Percentiles rank a stretch among this genome's conserved stretches.
Evolutionary conservation across 805 yeast species (phyloP).

Genomic region (Aciculoconidium aculeatum): DNA sequence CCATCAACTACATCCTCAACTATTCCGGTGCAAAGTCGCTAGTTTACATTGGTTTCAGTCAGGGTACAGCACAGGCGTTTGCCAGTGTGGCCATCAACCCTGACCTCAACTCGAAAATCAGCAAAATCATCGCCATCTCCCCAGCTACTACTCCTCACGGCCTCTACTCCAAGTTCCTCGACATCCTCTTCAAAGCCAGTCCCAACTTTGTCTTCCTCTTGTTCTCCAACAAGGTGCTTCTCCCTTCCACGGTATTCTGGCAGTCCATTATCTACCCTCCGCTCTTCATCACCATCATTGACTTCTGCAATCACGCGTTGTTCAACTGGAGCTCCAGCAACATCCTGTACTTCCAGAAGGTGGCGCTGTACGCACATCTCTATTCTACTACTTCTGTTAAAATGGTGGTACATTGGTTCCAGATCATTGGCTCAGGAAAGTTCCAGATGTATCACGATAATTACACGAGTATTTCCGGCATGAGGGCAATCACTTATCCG

Average conservation of each 20-base stretch:
- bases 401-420: conserved; percentile 27
- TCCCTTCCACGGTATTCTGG: conserved; percentile 81
- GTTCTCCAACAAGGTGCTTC: conserved; percentile 68
- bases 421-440: conserved; percentile 61
- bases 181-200: conserved; percentile 66
- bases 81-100: conserved; percentile 71
- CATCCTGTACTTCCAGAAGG: conserved; percentile 68
- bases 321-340: conserved; percentile 78
- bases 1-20: conserved; percentile 65
- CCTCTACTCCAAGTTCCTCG: conserved; percentile 68
- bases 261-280: conserved; percentile 72
- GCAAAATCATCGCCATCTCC: conserved; percentile 71
- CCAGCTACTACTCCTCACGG: conserved; percentile 95
- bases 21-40: conserved; percentile 38
- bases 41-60: conserved; percentile 83
- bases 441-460: conserved; percentile 88
- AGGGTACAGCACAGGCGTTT: conserved; percentile 91
- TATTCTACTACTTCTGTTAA: conserved; percentile 80
- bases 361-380: conserved; percentile 76
- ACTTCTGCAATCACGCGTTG: conserved; percentile 55
- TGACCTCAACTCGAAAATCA: conserved; percentile 50
- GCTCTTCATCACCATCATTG: conserved; percentile 66
- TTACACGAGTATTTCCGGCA: conserved; percentile 16
- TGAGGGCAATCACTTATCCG: conserved; percentile 34
- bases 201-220: conserved; percentile 66